Base-by-base conservation (phyloP, 805 yeast genomes). In the Pichia pseudocactophila region DNA sequence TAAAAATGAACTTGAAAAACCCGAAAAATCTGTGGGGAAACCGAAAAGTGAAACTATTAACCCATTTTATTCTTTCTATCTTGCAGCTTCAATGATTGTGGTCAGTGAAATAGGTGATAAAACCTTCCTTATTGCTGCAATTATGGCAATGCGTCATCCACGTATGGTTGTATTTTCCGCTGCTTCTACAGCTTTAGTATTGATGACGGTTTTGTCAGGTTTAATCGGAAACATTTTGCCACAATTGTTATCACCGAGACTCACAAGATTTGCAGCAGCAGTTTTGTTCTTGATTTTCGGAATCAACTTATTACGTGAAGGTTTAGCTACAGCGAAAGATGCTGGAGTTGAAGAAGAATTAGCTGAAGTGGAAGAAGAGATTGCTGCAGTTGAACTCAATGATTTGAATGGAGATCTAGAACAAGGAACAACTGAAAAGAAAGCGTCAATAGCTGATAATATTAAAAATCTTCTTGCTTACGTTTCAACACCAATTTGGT, bases 71-170 rank as follows among this genome's bases (percentile, higher is more conserved):
- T 41, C 94, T 3, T 82, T 92, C 52, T 53, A 84, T 45, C 77
- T 90, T 80, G 76, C 97, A 2, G 66, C 80, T 28, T 76, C 90
- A 13, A 92, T 92, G 98, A 92, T 92, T 56, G 66, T 85, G 27
- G 84, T 88, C n/a, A 84, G 95, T 25, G 99, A 92, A 63, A 82
- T 92, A 45, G 98, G 98, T 46, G 99, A 92, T 62, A 92, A 92
- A 66, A 92, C 99, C 0, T 92, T 92, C 59, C 72, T 92, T 50
- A 87, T 92, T 54, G 97, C 98, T 30, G 97, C 97, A 2, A 70
- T 92, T 50, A 89, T 92, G 96, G 96, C 97, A 26, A 92, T 92
- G 97, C 84, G 86, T 58, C 81, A 88, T 63, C 76, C 89, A 16
- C 74, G 94, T 54, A 54, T 74, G 56, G 70, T 86, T 37, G 97